Conservation (phyloP, 257 asterid genomes). For the Thymus mandschuricus region DNA sequence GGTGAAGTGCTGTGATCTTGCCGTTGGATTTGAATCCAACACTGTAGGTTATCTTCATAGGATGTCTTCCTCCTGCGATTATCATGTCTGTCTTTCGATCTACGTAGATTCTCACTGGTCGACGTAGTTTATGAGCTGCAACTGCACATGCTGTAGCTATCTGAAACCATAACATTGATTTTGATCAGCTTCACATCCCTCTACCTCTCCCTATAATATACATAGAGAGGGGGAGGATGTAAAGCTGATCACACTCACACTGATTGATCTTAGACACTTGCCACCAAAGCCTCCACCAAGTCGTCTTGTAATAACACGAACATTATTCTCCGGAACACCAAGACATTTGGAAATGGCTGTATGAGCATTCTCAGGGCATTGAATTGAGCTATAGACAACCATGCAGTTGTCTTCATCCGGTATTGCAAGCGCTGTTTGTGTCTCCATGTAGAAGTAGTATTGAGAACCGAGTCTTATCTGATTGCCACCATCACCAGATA, state of each 20-base stretch:
- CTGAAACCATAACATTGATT: slow-evolving; percentile 10
- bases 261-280: slow-evolving; percentile 16
- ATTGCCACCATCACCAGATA: background rate
- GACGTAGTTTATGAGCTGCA: slow-evolving; percentile 32
- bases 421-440: slow-evolving; percentile 34
- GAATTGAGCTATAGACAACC: slow-evolving; percentile 27
- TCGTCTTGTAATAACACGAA: slow-evolving; percentile 30
- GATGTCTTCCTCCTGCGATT: slow-evolving; percentile 35
- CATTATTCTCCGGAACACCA: slow-evolving; percentile 33
- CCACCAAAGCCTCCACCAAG: slow-evolving; percentile 36
- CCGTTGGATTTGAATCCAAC: slow-evolving; percentile 33
- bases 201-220: too few species aligned
- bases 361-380: slow-evolving; percentile 30
- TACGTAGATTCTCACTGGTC: slow-evolving; percentile 28
- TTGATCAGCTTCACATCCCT: too few species aligned
- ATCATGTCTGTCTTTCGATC: slow-evolving; percentile 34
- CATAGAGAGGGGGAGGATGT: background rate
- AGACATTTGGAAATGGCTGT: slow-evolving; percentile 25
- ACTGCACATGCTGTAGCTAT: slow-evolving; percentile 34
- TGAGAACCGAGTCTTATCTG: slow-evolving; percentile 36
- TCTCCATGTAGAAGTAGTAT: slow-evolving; percentile 35
- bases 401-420: slow-evolving; percentile 34
- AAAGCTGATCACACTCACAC: slow-evolving; percentile 16
- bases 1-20: slow-evolving; percentile 30
- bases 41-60: slow-evolving; percentile 31